Conservation (phyloP, 1,139 yeast genomes). For the Kurtzmaniella quercitrusa region DNA sequence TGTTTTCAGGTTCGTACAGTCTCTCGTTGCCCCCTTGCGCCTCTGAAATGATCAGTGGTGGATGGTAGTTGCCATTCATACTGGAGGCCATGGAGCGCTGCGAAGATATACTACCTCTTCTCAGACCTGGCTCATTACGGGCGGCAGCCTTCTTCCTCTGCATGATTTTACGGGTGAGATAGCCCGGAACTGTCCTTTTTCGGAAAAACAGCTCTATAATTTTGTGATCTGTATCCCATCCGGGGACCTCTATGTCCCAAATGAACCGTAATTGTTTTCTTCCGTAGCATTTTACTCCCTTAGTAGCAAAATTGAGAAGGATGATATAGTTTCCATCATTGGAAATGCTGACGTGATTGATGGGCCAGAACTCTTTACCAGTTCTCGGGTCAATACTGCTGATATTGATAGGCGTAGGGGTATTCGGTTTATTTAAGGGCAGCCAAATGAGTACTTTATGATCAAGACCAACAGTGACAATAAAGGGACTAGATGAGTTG, state of each 20-base stretch:
- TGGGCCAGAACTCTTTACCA: conserved; percentile 60
- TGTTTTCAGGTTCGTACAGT: conserved; percentile 6
- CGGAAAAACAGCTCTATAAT: conserved; percentile 61
- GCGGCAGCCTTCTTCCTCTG: conserved; percentile 18
- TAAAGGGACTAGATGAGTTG: conserved; percentile 51
- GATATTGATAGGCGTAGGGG: conserved; percentile 34
- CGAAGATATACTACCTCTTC: conserved; percentile 28
- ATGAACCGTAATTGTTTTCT: conserved; percentile 47
- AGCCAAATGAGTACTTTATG: conserved; percentile 73
- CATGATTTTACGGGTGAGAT: conserved; percentile 41
- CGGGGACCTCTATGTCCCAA: conserved; percentile 40
- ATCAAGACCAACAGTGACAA: conserved; percentile 71
- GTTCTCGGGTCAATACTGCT: conserved; percentile 30
- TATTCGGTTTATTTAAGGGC: conserved; percentile 39
- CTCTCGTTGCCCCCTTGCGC: conserved; percentile 8
- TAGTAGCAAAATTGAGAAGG: conserved; percentile 46
- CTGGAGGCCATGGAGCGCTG: conserved; percentile 15
- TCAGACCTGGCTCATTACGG: conserved; percentile 7
- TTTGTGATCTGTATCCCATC: conserved; percentile 19
- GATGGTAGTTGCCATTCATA: conserved; percentile 36
- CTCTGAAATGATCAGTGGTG: conserved; percentile 15
- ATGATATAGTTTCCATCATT: conserved; percentile 58
- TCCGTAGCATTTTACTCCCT: conserved; percentile 56
- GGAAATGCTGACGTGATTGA: conserved; percentile 56
- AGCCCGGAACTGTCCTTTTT: conserved; percentile 48